phyloP scores from a whole-genome alignment of 2,329 filamentous ascomycete species.

The Colletotrichum phormii region DNA sequence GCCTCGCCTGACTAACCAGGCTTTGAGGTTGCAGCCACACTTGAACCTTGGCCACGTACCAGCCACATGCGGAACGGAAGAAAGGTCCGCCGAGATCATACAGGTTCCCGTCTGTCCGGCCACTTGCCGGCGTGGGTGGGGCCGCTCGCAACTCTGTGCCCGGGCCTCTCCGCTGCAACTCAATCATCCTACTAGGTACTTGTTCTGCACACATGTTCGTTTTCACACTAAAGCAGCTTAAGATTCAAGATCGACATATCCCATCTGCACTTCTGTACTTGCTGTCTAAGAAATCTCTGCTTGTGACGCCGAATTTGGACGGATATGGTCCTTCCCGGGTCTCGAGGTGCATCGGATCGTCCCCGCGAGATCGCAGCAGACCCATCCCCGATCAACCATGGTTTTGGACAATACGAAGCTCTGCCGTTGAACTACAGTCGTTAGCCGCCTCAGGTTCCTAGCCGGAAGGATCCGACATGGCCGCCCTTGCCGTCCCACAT shows the following conservation, averaged over 20 bases:
- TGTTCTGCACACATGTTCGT: neutral
- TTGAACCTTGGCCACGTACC: neutral
- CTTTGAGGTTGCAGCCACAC: constrained; percentile 6
- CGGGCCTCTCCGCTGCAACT: neutral
- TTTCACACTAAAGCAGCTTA: neutral
- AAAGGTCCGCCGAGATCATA: neutral
- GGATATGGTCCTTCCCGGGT: neutral
- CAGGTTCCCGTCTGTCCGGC: too few relatives aligned
- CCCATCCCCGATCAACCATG: neutral
- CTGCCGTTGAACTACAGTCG: neutral
- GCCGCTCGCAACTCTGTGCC: neutral
- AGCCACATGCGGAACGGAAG: neutral
- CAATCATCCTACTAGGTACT: neutral
- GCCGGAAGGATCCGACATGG: neutral
- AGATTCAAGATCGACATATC: neutral
- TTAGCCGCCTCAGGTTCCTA: neutral
- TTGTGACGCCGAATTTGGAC: neutral
- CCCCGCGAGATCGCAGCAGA: neutral
- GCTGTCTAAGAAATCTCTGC: neutral
- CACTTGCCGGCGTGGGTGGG: neutral
- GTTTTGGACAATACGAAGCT: neutral
- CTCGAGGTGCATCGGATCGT: neutral
- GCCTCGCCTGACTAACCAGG: constrained; percentile 25
- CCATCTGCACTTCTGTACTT: neutral
- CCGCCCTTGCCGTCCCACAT: neutral